phyloP scores from a whole-genome alignment of 2,329 filamentous ascomycete genomes.

The Epichloe coenophiala region DNA sequence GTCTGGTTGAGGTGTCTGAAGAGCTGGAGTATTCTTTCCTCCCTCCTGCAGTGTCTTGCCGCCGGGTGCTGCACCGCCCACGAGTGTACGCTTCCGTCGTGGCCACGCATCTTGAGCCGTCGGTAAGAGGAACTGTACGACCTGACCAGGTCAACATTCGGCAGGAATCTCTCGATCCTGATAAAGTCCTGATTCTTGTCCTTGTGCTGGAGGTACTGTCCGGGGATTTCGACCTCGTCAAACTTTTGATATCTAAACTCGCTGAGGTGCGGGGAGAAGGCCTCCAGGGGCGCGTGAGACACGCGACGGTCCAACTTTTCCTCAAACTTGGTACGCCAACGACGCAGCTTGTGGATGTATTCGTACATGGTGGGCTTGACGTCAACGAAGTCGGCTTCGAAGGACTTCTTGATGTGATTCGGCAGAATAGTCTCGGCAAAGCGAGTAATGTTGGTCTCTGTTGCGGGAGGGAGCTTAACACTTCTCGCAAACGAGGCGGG shows the following conservation, averaged over 20 bases:
- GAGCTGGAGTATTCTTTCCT: slow-evolving; percentile 88
- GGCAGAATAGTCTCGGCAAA: slow-evolving; percentile 96
- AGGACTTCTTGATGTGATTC: slow-evolving; percentile 86
- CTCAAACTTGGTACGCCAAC: slow-evolving; percentile 95
- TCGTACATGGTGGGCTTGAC: slow-evolving; percentile 96
- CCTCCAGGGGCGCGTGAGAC: slow-evolving; percentile 62
- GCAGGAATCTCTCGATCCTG: slow-evolving; percentile 90
- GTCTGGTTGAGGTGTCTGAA: slow-evolving; percentile 97
- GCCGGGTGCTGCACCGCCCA: slow-evolving; percentile 96
- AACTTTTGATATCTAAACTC: slow-evolving; percentile 98
- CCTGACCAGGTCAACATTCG: slow-evolving; percentile 84
- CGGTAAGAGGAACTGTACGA: slow-evolving; percentile 85
- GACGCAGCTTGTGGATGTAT: slow-evolving; percentile 92
- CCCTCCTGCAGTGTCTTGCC: slow-evolving; percentile 77
- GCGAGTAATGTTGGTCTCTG: slow-evolving; percentile 89
- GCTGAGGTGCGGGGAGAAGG: slow-evolving; percentile 83
- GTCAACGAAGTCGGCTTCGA: slow-evolving; percentile 91
- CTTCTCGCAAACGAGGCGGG: slow-evolving; percentile 79
- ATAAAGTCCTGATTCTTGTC: slow-evolving; percentile 99
- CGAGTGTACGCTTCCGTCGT: slow-evolving; percentile 92
- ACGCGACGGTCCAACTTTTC: slow-evolving; percentile 85
- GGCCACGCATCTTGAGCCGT: slow-evolving; percentile 86
- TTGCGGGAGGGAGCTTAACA: slow-evolving; percentile 77
- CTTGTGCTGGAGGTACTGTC: slow-evolving; percentile 92
- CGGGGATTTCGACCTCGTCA: slow-evolving; percentile 94